These are phyloP conservation scores for Microbotryum violaceum DNA, from an alignment of 1,284 basidiomycete species.

Conservation along the genomic window DNA sequence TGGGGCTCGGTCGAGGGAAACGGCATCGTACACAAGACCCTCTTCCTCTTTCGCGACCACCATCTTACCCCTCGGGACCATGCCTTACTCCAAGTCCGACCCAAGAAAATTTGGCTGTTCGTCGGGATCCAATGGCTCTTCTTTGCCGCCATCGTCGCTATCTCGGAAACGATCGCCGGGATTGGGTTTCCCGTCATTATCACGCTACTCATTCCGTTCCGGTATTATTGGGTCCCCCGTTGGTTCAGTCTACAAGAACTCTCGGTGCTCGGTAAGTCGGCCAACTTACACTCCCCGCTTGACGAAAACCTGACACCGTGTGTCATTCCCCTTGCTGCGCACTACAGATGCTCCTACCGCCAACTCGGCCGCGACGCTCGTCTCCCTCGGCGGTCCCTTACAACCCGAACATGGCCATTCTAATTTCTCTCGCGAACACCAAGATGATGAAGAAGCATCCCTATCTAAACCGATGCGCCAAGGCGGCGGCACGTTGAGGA, in stretches of 20 bases:
- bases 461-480: no score
- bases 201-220: slow-evolving; percentile 73
- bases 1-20: slow-evolving; percentile 54
- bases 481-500: no score
- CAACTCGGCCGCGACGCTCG: slow-evolving; percentile 34
- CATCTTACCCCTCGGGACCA: slow-evolving; percentile 56
- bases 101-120: slow-evolving; percentile 68
- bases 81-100: slow-evolving; percentile 65
- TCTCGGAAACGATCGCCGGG: slow-evolving; percentile 70
- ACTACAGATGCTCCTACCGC: slow-evolving; percentile 31
- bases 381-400: slow-evolving; percentile 32
- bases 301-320: slow-evolving; percentile 46
- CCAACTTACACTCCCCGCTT: no score
- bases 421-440: not conserved
- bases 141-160: slow-evolving; percentile 82
- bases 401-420: slow-evolving; percentile 20
- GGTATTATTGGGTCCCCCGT: slow-evolving; percentile 63
- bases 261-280: slow-evolving; percentile 53
- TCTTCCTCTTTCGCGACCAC: slow-evolving; percentile 73
- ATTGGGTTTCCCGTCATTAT: slow-evolving; percentile 47
- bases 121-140: slow-evolving; percentile 70
- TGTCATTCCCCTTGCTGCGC: not conserved
- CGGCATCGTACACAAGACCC: slow-evolving; percentile 72
- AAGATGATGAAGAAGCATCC: not conserved
- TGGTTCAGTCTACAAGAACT: slow-evolving; percentile 76